Evolutionary conservation across 2,329 filamentous ascomycete species (phyloP).

Genomic region (Talaromyces funiculosus): DNA sequence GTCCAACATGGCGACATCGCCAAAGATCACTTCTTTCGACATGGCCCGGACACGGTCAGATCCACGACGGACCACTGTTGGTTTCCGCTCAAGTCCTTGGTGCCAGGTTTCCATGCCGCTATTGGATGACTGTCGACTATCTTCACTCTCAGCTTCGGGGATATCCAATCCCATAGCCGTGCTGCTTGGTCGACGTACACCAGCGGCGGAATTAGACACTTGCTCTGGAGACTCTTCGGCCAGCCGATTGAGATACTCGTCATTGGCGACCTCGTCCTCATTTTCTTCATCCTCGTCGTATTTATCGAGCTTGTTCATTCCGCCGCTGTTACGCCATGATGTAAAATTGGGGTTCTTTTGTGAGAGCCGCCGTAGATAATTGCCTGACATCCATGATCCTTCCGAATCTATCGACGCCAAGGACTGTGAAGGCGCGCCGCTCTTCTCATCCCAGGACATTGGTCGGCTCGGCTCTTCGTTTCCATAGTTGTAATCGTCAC

Average conservation of each 20-base stretch:
- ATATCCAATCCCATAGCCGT: constrained; percentile 50
- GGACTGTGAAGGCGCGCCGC: constrained; percentile 64
- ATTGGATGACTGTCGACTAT: constrained; percentile 14
- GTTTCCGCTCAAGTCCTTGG: constrained; percentile 50
- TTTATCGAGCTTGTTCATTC: constrained; percentile 45
- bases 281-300: constrained; percentile 44
- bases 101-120: constrained; percentile 44
- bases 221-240: constrained; percentile 36
- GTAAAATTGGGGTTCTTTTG: constrained; percentile 30
- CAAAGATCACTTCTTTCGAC: constrained; percentile 57
- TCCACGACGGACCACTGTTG: constrained; percentile 59
- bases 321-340: constrained; percentile 37
- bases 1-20: constrained; percentile 42
- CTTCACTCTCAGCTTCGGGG: constrained; percentile 41
- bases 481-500: constrained; percentile 29
- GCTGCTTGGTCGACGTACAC: constrained; percentile 38
- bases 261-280: constrained; percentile 61
- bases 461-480: constrained; percentile 25
- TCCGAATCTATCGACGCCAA: constrained; percentile 93
- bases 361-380: constrained; percentile 49
- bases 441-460: constrained; percentile 37
- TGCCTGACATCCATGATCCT: constrained; percentile 88
- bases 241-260: constrained; percentile 46
- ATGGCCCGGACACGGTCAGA: constrained; percentile 46
- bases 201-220: constrained; percentile 24